These are phyloP conservation scores for Sanguinoderma infundibulare DNA, from an alignment of 1,284 basidiomycete species.

Conservation along the genomic window DNA sequence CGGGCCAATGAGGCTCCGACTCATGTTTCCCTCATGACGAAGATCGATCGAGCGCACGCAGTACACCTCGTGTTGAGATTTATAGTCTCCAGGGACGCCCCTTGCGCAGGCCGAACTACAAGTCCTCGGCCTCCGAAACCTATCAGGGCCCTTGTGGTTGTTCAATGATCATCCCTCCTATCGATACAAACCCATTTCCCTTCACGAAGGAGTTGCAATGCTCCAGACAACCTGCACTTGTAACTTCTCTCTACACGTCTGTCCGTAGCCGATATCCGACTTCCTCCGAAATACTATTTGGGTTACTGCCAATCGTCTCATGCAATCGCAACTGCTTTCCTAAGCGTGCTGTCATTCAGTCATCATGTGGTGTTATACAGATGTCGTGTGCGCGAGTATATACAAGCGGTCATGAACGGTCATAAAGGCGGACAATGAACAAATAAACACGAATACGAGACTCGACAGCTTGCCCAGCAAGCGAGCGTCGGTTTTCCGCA, in stretches of 20 bases:
- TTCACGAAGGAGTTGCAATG: not conserved
- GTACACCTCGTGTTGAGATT: constrained; percentile 39
- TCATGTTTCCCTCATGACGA: constrained; percentile 56
- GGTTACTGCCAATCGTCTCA: not conserved
- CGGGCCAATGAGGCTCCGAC: constrained; percentile 42
- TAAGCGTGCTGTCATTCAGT: not conserved
- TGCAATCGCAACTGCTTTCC: too few species aligned
- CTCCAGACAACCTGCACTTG: too few species aligned
- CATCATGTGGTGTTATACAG: not conserved
- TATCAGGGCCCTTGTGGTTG: not conserved
- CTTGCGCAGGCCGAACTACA: constrained; percentile 4
- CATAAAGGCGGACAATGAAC: constrained; percentile 2
- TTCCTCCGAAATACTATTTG: not conserved
- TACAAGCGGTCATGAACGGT: not conserved
- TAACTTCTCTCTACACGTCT: too few species aligned
- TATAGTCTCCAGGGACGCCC: not conserved
- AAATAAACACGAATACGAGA: constrained; percentile 6
- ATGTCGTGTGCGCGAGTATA: not conserved
- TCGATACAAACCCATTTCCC: not conserved
- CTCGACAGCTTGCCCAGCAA: not conserved
- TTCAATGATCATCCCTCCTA: not conserved
- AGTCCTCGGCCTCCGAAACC: not conserved
- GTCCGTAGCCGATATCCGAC: too few species aligned
- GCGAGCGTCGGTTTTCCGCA: not conserved
- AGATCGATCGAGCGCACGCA: constrained; percentile 50